Base-by-base conservation (phyloP, 106 monocot species). In the Phalaenopsis aphrodite region DNA sequence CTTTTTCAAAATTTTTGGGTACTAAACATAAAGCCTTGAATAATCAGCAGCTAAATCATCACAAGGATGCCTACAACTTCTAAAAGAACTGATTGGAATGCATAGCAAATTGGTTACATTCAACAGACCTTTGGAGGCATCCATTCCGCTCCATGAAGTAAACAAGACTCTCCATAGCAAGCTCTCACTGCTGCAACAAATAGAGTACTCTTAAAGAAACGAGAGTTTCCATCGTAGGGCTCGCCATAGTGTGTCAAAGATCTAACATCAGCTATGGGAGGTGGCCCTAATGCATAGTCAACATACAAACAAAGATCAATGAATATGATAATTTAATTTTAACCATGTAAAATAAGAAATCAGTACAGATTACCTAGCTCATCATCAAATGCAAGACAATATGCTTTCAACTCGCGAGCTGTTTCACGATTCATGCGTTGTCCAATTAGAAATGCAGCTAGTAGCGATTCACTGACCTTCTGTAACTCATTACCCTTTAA, bases 211-310 rank as follows among this genome's bases (percentile, higher is more conserved):
- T 79, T 90, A 78, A 98, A 98, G 84, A 92, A 98, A 66, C 97
- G 97, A 56, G 97, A 94, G 79, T 94, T 98, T 78, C 97, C 97
- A 89, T 98, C 97, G 82, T 98, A 98, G 8, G 97, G 94, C 68
- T 98, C 97, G 71, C 97, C 97, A 90, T 98, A 98, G 77, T 98
- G 94, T 48, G 97, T 98, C 88, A 98, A 89, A 39, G 97, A 98
- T 75, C 83, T 87, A 77, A 98, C 90, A 87, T 98, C 90, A 81
- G 97, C 97, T 75, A 98, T 68, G 73, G 94, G 94, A 82, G 84
- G 73, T 58, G 87, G 79, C 38, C 90, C 92, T 94, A 68, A 78
- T 37, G 78, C 82, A 66, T 11, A 75, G 12, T 30, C 24, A 45
- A 42, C 8, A 45, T 83, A 24, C 8, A 21, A 4, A 38, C 15